Base-by-base conservation (phyloP, 2,329 filamentous ascomycete genomes). In the Fusarium sp. region DNA sequence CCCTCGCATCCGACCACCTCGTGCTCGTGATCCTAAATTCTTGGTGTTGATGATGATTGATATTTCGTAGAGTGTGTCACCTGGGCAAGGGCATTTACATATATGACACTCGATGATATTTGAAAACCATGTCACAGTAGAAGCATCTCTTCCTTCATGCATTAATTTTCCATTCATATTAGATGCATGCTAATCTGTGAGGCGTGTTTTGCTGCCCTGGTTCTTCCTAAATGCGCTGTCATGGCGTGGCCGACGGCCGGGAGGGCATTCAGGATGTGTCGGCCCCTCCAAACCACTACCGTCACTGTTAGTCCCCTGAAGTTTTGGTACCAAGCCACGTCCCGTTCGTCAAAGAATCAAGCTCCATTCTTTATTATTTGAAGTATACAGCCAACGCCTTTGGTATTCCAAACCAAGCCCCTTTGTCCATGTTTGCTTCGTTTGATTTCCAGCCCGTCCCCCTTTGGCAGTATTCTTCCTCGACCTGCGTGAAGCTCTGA, bases 11-110 rank as follows among this genome's bases (percentile, higher is more conserved):
- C 2, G 8, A 0, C 2, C 3, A 10, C 17, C 61, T 17, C 53
- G 40, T 46, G 14, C 6, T 27, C 11, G 22, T 40, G 20, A 27
- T 51, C 9, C n/a, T 38, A 35, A 31, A 16, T 4, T 14, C 36
- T 14, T 73, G 69, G 67, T 60, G 71, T 71, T 74, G 67, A 63
- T 3, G 22, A 31, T 27, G 33, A 33, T 61, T 36, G 24, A 61
- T 42, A 61, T 58, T 36, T 12, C 36, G 35, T 22, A 51, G 5
- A 40, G 40, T 46, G 14, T 61, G 49, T 27, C 12, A 5, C 38
- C 7, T 6, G n/a, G n/a, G 27, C n/a, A 11, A 22, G 60, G 29
- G 35, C n/a, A 4, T 16, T 11, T 55, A 38, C 59, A 59, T 60
- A 38, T 62, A 51, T 6, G 16, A 22, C 20, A 29, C 17, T 53